A percentile compares a stretch with the other conserved stretches of the same genome.
phyloP scores from a whole-genome alignment of 331 rosid genomes.

The Pyracantha coccinea region DNA sequence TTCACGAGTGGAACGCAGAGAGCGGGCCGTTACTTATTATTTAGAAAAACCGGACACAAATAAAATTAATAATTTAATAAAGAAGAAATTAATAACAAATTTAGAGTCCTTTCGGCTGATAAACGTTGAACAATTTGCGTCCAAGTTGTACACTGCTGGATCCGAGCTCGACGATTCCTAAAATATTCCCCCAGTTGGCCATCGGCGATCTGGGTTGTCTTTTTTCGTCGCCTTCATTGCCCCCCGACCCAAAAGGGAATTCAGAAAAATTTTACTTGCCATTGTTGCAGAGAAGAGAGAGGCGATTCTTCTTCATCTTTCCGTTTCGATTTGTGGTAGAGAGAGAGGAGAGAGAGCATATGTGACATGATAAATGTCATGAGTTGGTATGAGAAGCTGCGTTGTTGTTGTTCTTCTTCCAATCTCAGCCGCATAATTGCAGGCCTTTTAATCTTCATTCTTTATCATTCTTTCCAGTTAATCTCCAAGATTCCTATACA shows the following conservation, averaged over 20 bases:
- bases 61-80: too few relatives aligned
- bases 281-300: neutral
- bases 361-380: slow-evolving; percentile 21
- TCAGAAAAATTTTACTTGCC: neutral
- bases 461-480: slow-evolving; percentile 51
- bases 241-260: neutral
- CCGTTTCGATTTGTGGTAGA: neutral
- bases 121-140: neutral
- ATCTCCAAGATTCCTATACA: slow-evolving; percentile 67
- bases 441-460: slow-evolving; percentile 51
- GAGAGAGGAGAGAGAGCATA: neutral
- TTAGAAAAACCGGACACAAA: neutral
- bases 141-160: neutral
- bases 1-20: too few relatives aligned
- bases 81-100: neutral
- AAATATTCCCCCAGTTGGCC: neutral
- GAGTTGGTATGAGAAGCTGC: slow-evolving; percentile 46
- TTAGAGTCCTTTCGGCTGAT: neutral
- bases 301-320: neutral
- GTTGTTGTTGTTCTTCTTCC: slow-evolving; percentile 35
- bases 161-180: neutral
- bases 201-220: slow-evolving; percentile 1
- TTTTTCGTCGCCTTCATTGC: neutral
- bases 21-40: too few relatives aligned
- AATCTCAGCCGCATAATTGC: slow-evolving; percentile 68